Evolutionary conservation across 2,329 filamentous ascomycete species (phyloP).

Genomic region (Dryadomyces quercivorus): DNA sequence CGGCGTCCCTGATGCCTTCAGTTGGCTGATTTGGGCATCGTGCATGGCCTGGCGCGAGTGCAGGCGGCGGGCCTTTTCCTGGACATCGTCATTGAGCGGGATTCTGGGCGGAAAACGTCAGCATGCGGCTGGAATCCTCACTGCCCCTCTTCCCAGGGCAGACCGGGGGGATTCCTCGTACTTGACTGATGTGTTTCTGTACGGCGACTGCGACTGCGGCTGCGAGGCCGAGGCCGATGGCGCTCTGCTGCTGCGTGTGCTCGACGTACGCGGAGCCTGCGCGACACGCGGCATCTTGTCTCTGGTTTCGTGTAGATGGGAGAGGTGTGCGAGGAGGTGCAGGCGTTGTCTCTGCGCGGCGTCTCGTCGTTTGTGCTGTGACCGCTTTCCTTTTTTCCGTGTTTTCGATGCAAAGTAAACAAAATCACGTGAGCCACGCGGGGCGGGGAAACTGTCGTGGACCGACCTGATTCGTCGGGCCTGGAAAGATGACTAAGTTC

Average conservation of each 20-base stretch:
- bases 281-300: constrained; percentile 45
- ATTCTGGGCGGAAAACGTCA: constrained; percentile 43
- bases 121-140: no score
- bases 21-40: constrained; percentile 83
- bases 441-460: neutral
- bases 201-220: constrained; percentile 35
- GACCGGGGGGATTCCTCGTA: constrained; percentile 21
- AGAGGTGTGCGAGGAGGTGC: neutral
- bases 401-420: constrained; percentile 16
- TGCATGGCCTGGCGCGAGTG: constrained; percentile 81
- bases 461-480: neutral
- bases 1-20: constrained; percentile 64
- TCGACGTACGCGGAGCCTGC: constrained; percentile 38
- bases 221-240: constrained; percentile 30
- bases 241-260: constrained; percentile 23
- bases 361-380: neutral
- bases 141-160: neutral
- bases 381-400: constrained; percentile 9
- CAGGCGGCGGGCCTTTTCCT: constrained; percentile 79
- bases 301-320: constrained; percentile 11
- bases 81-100: constrained; percentile 87
- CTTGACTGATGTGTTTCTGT: constrained; percentile 47
- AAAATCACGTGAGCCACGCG: constrained; percentile 12
- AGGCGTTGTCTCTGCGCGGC: neutral
- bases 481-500: no score